Evolutionary conservation across 1,139 yeast genomes (phyloP), one percentile per base, ranked within the genome.

Genomic region (Yamadazyma dendronema): DNA sequence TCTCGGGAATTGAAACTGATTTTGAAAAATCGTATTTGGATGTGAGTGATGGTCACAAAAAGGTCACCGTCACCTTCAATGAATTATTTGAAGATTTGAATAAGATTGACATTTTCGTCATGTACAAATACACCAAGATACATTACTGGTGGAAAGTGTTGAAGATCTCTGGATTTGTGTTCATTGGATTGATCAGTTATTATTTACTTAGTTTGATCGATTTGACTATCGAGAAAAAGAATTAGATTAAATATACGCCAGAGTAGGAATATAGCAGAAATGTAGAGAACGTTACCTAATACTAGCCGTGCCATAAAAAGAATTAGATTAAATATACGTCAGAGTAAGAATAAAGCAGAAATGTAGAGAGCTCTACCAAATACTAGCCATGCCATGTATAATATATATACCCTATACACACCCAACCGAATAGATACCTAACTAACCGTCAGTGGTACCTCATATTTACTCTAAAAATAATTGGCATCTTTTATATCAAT

Each of bases 21-120:
- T 52, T 68, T 45, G 80, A 79, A 61, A 65, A 67, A 42, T 80
- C 88, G 17, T 89, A 81, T 61, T 77, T 90, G 51, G 97, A 92
- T 62, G 74, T 87, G 35, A 64, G 73, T 25, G 65, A 72, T 30
- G 98, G 98, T 19, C 94, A 92, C 49, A 81, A 86, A 27, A 84
- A 85, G 49, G 75, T 87, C n/a, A 74, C 81, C 13, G 62, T 89
- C 37, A 64, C 65, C 28, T 86, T 72, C 57, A 56, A 61, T 19
- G 83, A 86, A 56, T 57, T 90, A 47, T 74, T 86, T 45, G 96
- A 86, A 57, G 89, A 81, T 42, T 71, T 85, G 57, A 69, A 75
- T 42, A 66, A 69, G 33, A 67, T 80, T 28, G 79, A 79, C 36
- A 62, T 89, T 7, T 65, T 74, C 41, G 66, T 90, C 36, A 70